Base-by-base conservation (phyloP, 108 stramenopile genomes). In the Skeletonema marinoi region DNA sequence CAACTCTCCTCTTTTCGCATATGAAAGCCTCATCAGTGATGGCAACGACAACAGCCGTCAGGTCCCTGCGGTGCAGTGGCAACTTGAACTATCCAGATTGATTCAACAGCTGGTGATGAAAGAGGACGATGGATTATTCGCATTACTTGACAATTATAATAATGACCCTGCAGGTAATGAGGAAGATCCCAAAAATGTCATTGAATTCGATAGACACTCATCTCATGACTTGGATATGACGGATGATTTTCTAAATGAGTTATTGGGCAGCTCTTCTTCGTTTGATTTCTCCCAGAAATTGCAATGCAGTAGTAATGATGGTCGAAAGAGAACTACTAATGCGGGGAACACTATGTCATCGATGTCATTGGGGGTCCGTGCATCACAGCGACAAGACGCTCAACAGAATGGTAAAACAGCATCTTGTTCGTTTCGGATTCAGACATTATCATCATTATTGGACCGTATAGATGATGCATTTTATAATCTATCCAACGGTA, bases 1-100 rank as follows among this genome's bases (percentile, higher is more conserved):
- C 31, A 70, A 80, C 7, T 94, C 88, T 31, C 81, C 84, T 9
- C 56, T 92, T 66, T 82, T 77, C 65, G 82, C 71, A 12, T 78
- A 25, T 5, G 17, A 46, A 12, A 41, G 12, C 39, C 39, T 9
- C 11, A 35, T 35, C 65, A n/a, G 17, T 46, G 0, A 32, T 56
- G 65, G 33, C 11, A 17, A 31, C 36, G 21, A 12, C 31, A 3
- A 42, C 66, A 41, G 4, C n/a, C 10, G 35, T 66, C 73, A 33
- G 39, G 0, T 25, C 25, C 25, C 25, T 25, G 25, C 51, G 54
- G 73, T 29, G 33, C 60, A 68, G 35, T 75, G 75, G 75, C 41
- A 25, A 14, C 60, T 75, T 1, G 32, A 35, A 7, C 36, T 75
- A 31, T 67, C 50, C 30, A 46, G 60, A 46, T 60, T 75, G 39